Evolutionary conservation across 2,329 filamentous ascomycete species (phyloP).

Genomic region (Colletotrichum sp.): DNA sequence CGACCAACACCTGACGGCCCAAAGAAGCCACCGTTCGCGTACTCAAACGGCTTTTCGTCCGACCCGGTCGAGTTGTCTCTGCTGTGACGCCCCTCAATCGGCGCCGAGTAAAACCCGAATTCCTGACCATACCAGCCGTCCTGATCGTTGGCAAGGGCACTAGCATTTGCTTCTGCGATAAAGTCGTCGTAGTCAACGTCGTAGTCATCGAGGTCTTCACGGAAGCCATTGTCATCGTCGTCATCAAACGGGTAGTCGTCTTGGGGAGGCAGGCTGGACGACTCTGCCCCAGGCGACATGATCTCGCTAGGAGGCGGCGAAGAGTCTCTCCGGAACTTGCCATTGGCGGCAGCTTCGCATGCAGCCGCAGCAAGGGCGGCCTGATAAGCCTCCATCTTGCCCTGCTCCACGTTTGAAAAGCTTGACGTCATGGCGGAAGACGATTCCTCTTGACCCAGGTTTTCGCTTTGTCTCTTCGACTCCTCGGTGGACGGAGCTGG

Average conservation of each 20-base stretch:
- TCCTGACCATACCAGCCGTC: constrained; percentile 96
- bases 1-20: constrained; percentile 75
- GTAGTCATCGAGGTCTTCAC: constrained; percentile 60
- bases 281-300: constrained; percentile 25
- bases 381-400: constrained; percentile 71
- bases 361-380: constrained; percentile 84
- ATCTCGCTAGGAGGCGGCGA: constrained; percentile 42
- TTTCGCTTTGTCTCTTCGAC: constrained; percentile 12
- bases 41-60: constrained; percentile 53
- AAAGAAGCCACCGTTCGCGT: constrained; percentile 87
- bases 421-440: constrained; percentile 21
- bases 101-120: constrained; percentile 90
- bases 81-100: constrained; percentile 46
- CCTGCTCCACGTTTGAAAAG: constrained; percentile 23
- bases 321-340: constrained; percentile 72
- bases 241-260: constrained; percentile 26
- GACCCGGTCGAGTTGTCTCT: constrained; percentile 44
- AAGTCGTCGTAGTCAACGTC: constrained; percentile 86
- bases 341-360: constrained; percentile 75
- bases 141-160: constrained; percentile 87
- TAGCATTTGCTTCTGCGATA: constrained; percentile 93
- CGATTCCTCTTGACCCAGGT: constrained; percentile 16
- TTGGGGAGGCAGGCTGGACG: constrained; percentile 20
- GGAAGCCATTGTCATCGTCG: constrained; percentile 53
- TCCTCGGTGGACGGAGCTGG: background rate